These are phyloP conservation scores for Penicillium sp. DNA, from an alignment of 2,329 filamentous ascomycete genomes.

Conservation along the genomic window DNA sequence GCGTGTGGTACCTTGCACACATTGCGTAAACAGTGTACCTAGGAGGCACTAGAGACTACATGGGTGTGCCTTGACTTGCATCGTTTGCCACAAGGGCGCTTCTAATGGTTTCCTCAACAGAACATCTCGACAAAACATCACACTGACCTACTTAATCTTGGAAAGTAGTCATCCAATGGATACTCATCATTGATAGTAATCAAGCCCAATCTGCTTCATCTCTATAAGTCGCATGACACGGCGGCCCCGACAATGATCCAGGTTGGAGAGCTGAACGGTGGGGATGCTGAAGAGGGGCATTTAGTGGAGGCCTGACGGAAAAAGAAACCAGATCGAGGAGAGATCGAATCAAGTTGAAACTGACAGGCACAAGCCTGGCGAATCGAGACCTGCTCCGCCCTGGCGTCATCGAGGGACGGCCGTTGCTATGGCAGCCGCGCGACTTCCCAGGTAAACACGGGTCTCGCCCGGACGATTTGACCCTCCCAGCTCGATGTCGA, in stretches of 20 bases:
- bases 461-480: slow-evolving; percentile 23
- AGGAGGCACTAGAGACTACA: background rate
- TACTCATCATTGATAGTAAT: too few relatives aligned
- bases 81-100: slow-evolving; percentile 5
- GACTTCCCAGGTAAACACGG: slow-evolving; percentile 36
- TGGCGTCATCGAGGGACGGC: slow-evolving; percentile 26
- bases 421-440: slow-evolving; percentile 44
- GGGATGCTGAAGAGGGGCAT: slow-evolving; percentile 19
- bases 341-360: slow-evolving; percentile 17
- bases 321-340: slow-evolving; percentile 20
- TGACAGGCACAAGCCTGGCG: slow-evolving; percentile 16
- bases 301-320: slow-evolving; percentile 16
- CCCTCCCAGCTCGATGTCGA: slow-evolving; percentile 24
- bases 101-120: too few relatives aligned
- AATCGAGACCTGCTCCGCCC: slow-evolving; percentile 20
- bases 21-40: background rate
- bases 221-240: background rate
- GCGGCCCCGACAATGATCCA: slow-evolving; percentile 3
- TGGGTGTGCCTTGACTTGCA: slow-evolving; percentile 8
- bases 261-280: slow-evolving; percentile 30
- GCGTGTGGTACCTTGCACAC: slow-evolving; percentile 10
- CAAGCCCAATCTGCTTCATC: too few relatives aligned
- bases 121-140: too few relatives aligned
- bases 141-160: too few relatives aligned
- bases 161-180: too few relatives aligned